phyloP scores from a whole-genome alignment of 805 yeast genomes.

The Teunomyces atbi region DNA sequence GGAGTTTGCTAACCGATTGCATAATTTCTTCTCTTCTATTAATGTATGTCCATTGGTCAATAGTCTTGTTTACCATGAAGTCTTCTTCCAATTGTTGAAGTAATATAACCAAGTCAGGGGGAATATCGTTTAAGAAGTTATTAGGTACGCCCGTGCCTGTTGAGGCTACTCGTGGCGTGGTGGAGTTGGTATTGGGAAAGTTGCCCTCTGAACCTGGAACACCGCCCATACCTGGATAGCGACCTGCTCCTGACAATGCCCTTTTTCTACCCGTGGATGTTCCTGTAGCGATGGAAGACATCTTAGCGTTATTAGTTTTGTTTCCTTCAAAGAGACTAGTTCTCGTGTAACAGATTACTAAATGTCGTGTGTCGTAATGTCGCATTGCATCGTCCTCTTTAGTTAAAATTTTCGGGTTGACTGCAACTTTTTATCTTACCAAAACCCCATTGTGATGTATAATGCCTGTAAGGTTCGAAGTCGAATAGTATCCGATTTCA shows the following conservation, averaged over 20 bases:
- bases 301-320: background rate
- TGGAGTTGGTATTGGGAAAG: conserved; percentile 15
- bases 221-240: conserved; percentile 19
- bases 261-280: conserved; percentile 14
- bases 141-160: conserved; percentile 10
- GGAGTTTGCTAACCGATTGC: conserved; percentile 34
- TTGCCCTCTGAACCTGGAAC: conserved; percentile 24
- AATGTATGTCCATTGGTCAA: conserved; percentile 48
- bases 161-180: conserved; percentile 9
- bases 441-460: background rate
- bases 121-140: conserved; percentile 31
- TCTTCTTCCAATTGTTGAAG: conserved; percentile 43
- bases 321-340: background rate
- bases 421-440: background rate
- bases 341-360: background rate
- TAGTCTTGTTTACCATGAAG: conserved; percentile 37
- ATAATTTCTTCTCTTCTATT: conserved; percentile 45
- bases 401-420: background rate
- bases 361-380: conserved; percentile 3
- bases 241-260: conserved; percentile 14
- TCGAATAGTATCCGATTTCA: background rate
- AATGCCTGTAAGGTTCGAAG: background rate
- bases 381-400: conserved; percentile 1
- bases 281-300: conserved; percentile 4
- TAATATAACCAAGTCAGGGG: conserved; percentile 45